A percentile compares a stretch with the other conserved stretches of the same genome.
Evolutionary conservation across 2,329 filamentous ascomycete genomes (phyloP).

Genomic region (Monosporascus cannonballus): DNA sequence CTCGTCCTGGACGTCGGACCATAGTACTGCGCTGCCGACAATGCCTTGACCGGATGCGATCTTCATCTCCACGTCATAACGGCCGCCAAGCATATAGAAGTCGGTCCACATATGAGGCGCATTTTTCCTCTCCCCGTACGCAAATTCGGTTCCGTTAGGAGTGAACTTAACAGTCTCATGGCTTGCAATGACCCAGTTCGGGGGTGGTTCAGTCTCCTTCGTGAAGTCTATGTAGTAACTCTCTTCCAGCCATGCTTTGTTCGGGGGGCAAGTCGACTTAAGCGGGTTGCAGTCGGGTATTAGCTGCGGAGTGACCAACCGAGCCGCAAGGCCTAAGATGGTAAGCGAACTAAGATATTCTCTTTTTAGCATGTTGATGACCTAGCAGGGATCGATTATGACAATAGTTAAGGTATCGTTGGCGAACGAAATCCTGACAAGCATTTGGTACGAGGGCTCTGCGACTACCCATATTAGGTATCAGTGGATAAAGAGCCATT

Average conservation of each 20-base stretch:
- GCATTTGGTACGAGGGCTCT: not conserved
- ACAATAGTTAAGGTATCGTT: slow-evolving; percentile 11
- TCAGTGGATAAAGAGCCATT: slow-evolving; percentile 24
- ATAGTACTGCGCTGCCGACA: slow-evolving; percentile 21
- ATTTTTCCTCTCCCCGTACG: slow-evolving; percentile 21
- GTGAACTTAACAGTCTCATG: slow-evolving; percentile 21
- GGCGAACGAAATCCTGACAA: slow-evolving; percentile 1
- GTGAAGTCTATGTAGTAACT: slow-evolving; percentile 27
- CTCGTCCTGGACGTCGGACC: slow-evolving; percentile 26
- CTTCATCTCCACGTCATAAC: slow-evolving; percentile 26
- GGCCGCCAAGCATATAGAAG: slow-evolving; percentile 26
- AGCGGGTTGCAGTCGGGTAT: slow-evolving; percentile 25
- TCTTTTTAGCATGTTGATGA: slow-evolving; percentile 18
- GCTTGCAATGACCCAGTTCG: slow-evolving; percentile 21
- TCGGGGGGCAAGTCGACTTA: slow-evolving; percentile 18
- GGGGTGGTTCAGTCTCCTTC: slow-evolving; percentile 15
- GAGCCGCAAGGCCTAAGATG: slow-evolving; percentile 16
- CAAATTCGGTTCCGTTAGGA: slow-evolving; percentile 22
- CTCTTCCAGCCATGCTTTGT: slow-evolving; percentile 17
- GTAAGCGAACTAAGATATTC: slow-evolving; percentile 17
- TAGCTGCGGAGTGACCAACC: slow-evolving; percentile 19
- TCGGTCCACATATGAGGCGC: slow-evolving; percentile 26
- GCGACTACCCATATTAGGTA: slow-evolving; percentile 16
- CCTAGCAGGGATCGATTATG: slow-evolving; percentile 12
- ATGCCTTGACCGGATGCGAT: slow-evolving; percentile 25